Percentiles rank a stretch among this genome's conserved stretches.
These are phyloP conservation scores for Exophiala oligosperma DNA, from an alignment of 2,329 filamentous ascomycete genomes.

Conservation along the genomic window DNA sequence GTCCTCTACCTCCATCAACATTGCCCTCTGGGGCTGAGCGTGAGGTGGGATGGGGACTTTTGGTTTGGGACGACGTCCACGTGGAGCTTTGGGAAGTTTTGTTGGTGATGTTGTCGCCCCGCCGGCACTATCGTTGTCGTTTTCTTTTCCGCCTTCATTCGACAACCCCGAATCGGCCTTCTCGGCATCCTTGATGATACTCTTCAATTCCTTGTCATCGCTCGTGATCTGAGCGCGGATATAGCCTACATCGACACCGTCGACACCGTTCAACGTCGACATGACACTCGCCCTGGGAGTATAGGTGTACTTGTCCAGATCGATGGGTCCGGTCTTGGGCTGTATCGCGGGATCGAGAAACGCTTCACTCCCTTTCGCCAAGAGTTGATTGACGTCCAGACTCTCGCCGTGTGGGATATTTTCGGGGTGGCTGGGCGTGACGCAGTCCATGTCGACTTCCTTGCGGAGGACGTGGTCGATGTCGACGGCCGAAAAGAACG, in stretches of 20 bases:
- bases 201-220: constrained; percentile 70
- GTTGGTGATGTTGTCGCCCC: no score
- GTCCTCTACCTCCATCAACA: constrained; percentile 44
- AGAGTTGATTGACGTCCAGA: constrained; percentile 75
- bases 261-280: constrained; percentile 60
- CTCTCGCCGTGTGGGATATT: constrained; percentile 83
- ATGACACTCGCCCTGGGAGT: constrained; percentile 75
- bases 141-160: background rate
- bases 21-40: constrained; percentile 44
- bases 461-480: constrained; percentile 95
- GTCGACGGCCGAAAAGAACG: constrained; percentile 94
- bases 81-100: background rate
- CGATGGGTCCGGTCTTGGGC: constrained; percentile 49
- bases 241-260: constrained; percentile 55
- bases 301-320: constrained; percentile 66
- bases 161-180: constrained; percentile 33
- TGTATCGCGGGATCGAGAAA: constrained; percentile 65
- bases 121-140: background rate
- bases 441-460: constrained; percentile 96
- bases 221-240: constrained; percentile 81
- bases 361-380: constrained; percentile 70
- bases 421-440: constrained; percentile 81
- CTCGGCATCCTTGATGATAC: constrained; percentile 65
- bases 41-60: constrained; percentile 35
- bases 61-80: constrained; percentile 30